A percentile compares a stretch with the other conserved stretches of the same genome.
Conservation (phyloP, 1,284 basidiomycete species). For the Porogramme epimiltina region DNA sequence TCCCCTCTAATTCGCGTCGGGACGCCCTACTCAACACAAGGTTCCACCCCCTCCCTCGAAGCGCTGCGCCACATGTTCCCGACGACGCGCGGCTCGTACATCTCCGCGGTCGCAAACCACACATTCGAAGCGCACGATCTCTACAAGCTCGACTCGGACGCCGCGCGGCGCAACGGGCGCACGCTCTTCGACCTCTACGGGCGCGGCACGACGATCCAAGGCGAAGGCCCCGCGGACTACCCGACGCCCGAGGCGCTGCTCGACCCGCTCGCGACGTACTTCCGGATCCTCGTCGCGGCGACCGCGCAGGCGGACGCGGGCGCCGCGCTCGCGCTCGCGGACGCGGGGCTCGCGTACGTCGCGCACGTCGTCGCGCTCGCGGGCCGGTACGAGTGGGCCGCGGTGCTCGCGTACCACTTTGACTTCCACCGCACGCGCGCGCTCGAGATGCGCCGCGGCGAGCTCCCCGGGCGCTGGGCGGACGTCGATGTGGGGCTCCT, state of each 20-base stretch:
- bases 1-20: no score
- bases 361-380: conserved; percentile 7
- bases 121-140: conserved; percentile 10
- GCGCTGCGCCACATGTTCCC: conserved; percentile 6
- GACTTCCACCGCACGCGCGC: conserved; percentile 10
- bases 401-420: conserved; percentile 16
- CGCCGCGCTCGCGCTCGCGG: conserved; percentile 4
- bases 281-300: conserved; percentile 14
- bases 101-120: conserved; percentile 4
- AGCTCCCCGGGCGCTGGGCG: conserved; percentile 8
- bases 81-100: not conserved
- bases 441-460: conserved; percentile 5
- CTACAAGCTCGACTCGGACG: conserved; percentile 10
- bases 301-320: not conserved
- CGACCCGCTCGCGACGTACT: conserved; percentile 17
- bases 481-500: conserved; percentile 9
- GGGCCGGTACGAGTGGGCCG: conserved; percentile 13
- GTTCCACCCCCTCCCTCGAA: not conserved
- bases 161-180: not conserved
- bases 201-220: not conserved
- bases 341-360: conserved; percentile 7
- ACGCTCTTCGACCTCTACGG: not conserved
- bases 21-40: no score
- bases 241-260: conserved; percentile 7
- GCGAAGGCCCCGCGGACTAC: conserved; percentile 8